Base-by-base conservation (phyloP, 2,329 filamentous ascomycete species). In the Colletotrichum theobromicola region DNA sequence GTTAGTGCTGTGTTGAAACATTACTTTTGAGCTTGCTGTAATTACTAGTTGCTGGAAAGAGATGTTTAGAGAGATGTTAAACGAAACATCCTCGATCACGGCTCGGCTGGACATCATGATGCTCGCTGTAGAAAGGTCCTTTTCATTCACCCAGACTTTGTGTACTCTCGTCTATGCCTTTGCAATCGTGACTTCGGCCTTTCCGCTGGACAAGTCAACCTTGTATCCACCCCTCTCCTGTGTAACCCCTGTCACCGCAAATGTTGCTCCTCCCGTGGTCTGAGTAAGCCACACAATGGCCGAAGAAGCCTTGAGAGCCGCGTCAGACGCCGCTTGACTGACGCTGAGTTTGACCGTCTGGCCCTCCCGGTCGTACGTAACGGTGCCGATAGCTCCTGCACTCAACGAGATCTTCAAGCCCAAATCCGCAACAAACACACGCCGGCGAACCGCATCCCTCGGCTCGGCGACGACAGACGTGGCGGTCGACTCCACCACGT, bases 51-150 rank as follows among this genome's bases (percentile, higher is more conserved):
- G 4, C 16, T 21, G n/a, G 42, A 46, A 46, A 2, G 5, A n/a
- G n/a, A n/a, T n/a, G 42, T 10, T 50, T 7, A 0, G 21, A 42
- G 89, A 77, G 91, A 93, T 78, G 87, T 89, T 24, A 87, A 81
- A 76, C 92, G n/a, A 90, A 8, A 91, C 65, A 79, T 92, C 90
- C 46, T 82, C 82, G 35, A 93, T 75, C 73, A 50, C n/a, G 1
- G 42, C 42, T 21, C 21, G 42, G 10, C 1, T 4, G 5, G 1
- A 6, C 0, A 21, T 50, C 10, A 21, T 50, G 2, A n/a, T 0
- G 0, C 42, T 1, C 1, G 42, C 0, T 50, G 10, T 13, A 0
- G 4, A 4, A 50, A 50, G 4, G n/a, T 50, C 2, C 10, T 4
- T 7, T 50, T 21, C 1, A 4, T 50, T 4, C 6, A 1, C 42